These are phyloP conservation scores for Mortierella hygrophila DNA, from an alignment of 192 early-diverging fungal species.

Conservation along the genomic window DNA sequence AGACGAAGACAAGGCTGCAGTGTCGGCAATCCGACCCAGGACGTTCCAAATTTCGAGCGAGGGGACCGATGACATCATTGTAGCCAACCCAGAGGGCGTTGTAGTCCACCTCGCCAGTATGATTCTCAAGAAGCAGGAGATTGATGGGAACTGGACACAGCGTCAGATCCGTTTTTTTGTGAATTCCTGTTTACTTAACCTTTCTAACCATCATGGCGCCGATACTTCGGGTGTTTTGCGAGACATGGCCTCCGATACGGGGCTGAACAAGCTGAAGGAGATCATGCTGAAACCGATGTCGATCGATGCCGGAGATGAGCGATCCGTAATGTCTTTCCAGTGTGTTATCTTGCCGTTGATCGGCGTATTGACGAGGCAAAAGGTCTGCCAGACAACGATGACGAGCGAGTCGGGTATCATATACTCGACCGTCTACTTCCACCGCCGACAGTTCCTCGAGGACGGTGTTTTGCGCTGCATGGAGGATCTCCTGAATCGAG, in stretches of 20 bases:
- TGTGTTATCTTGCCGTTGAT: conserved; percentile 54
- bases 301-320: conserved; percentile 26
- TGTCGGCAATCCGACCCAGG: neutral
- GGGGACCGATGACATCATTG: conserved; percentile 45
- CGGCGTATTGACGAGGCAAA: conserved; percentile 53
- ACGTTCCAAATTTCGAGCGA: conserved; percentile 38
- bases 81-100: conserved; percentile 1
- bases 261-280: conserved; percentile 27
- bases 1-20: neutral
- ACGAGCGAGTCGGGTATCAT: conserved; percentile 38
- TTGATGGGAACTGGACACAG: neutral
- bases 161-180: conserved; percentile 24
- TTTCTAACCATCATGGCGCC: conserved; percentile 43
- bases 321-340: conserved; percentile 45
- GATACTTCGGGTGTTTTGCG: conserved; percentile 43
- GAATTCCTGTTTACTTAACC: conserved; percentile 46
- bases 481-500: conserved; percentile 29
- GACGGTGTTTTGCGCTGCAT: conserved; percentile 45
- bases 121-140: conserved; percentile 8
- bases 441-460: conserved; percentile 27
- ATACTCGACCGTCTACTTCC: conserved; percentile 41
- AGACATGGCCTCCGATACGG: conserved; percentile 13
- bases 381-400: conserved; percentile 48
- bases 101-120: conserved; percentile 13
- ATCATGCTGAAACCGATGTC: conserved; percentile 40